Base-by-base conservation (phyloP, 441 rosid species). In the Gossypium gossypioides region DNA sequence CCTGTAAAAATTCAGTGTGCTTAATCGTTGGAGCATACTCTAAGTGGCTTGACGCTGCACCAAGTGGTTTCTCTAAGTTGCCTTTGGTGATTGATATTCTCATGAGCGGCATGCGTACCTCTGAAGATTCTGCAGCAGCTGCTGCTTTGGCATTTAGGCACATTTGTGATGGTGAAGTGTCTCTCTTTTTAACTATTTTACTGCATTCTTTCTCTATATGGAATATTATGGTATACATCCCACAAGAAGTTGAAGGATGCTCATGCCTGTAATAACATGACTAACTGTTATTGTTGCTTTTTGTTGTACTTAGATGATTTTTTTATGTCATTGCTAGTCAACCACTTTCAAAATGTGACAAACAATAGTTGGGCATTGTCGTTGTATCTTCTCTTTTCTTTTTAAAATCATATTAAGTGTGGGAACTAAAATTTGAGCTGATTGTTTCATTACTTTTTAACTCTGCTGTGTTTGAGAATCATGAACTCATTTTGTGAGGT, bases 121-220 rank as follows among this genome's bases (percentile, higher is more conserved):
- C 96, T 42, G 97, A 95, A 87, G 98, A 95, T 82, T 91, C 96
- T 48, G 99, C 98, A 19, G 99, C 99, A 15, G 91, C 99, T 76
- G 99, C 99, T 66, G 96, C 99, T 77, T 74, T 92, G 81, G 97
- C 99, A 66, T 95, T 95, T 83, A 87, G 92, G 69, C 96, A 95
- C 79, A 88, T 89, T 40, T 95, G 99, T 82, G 92, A 89, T 80
- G 99, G 97, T 95, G 91, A 12, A 48, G 48, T 57, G 68, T 56
- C 64, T 5, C 19, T 37, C 29, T 62, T 56, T 8, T 40, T 9
- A 50, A 54, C 52, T 51, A 51, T 63, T 27, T 32, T 37, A 15
- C 25, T 67, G 46, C 50, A 66, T 74, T 75, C 44, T 44, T 32
- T 57, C 51, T 63, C 5, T 75, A 58, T 29, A 1, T 69, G 16